These are phyloP conservation scores for Symbiodinium natans DNA, from an alignment of 73 alveolate species.

Conservation along the genomic window DNA sequence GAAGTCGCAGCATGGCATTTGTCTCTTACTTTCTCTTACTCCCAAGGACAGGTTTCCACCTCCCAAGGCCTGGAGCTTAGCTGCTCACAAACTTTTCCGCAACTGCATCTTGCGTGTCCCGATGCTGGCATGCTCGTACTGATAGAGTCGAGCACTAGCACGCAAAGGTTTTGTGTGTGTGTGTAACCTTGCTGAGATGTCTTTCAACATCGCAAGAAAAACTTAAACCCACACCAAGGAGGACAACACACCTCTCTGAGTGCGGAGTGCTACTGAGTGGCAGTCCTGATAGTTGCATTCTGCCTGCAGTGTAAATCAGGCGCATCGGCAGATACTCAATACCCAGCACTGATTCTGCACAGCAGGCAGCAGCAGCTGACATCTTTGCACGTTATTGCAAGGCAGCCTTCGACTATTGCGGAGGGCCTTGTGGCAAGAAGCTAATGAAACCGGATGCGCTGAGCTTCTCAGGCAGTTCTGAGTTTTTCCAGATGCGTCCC, in stretches of 20 bases:
- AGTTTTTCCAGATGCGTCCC: neutral
- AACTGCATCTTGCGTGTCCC: too few species aligned
- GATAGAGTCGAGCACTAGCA: too few species aligned
- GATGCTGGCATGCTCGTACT: too few species aligned
- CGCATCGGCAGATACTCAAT: too few species aligned
- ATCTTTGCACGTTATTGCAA: neutral
- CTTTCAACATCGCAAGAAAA: neutral
- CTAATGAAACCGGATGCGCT: neutral
- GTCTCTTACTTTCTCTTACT: too few species aligned
- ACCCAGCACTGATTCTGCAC: neutral
- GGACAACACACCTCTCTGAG: conserved; percentile 12
- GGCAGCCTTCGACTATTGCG: neutral
- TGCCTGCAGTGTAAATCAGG: neutral
- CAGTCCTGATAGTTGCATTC: neutral
- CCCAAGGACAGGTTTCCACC: conserved; percentile 5
- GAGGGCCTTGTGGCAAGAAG: neutral
- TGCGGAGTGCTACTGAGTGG: neutral
- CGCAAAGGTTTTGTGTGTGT: neutral
- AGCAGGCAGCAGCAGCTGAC: neutral
- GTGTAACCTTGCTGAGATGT: too few species aligned
- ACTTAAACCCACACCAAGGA: neutral
- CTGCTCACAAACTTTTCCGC: neutral
- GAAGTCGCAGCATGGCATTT: too few species aligned
- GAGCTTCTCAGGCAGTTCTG: neutral
- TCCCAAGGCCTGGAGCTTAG: neutral